Conservation (phyloP, 495 filamentous ascomycete species). For the Penicillium bovifimosum region DNA sequence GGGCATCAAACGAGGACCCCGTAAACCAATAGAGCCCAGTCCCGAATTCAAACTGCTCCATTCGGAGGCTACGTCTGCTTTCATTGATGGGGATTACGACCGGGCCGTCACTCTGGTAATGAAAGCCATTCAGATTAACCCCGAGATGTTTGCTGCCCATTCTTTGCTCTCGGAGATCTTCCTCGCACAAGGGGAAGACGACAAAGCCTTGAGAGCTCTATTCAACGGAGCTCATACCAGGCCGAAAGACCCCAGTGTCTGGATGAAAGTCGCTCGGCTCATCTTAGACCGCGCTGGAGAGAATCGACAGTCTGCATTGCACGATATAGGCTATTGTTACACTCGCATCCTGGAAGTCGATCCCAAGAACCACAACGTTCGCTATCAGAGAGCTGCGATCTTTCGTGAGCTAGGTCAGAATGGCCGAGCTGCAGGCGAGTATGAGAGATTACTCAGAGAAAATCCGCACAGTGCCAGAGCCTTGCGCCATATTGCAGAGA, state of each 20-base stretch:
- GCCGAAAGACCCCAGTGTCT: slow-evolving; percentile 60
- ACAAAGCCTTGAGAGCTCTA: slow-evolving; percentile 61
- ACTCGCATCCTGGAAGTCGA: slow-evolving; percentile 61
- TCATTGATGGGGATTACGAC: slow-evolving; percentile 60
- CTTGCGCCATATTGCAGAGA: slow-evolving; percentile 59
- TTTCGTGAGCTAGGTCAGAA: slow-evolving; percentile 53
- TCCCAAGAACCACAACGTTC: slow-evolving; percentile 49
- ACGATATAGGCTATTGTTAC: slow-evolving; percentile 62
- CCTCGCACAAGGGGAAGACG: slow-evolving; percentile 58
- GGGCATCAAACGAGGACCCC: slow-evolving; percentile 56
- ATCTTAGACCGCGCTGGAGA: slow-evolving; percentile 57
- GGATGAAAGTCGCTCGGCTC: slow-evolving; percentile 63
- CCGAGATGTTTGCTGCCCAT: slow-evolving; percentile 77
- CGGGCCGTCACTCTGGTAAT: slow-evolving; percentile 55
- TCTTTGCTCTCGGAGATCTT: slow-evolving; percentile 68
- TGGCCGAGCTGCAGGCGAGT: slow-evolving; percentile 54
- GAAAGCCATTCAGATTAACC: slow-evolving; percentile 73
- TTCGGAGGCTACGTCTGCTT: slow-evolving; percentile 63
- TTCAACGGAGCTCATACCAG: slow-evolving; percentile 68
- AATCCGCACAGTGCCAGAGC: slow-evolving; percentile 55
- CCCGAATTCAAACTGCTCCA: slow-evolving; percentile 69
- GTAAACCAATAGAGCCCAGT: slow-evolving; percentile 66
- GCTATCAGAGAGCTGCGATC: slow-evolving; percentile 55
- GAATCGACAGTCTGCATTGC: slow-evolving; percentile 44
- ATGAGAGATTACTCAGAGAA: slow-evolving; percentile 55